Evolutionary conservation across 208 protist species (phyloP).

Genomic region (Trypanosoma vivax): DNA sequence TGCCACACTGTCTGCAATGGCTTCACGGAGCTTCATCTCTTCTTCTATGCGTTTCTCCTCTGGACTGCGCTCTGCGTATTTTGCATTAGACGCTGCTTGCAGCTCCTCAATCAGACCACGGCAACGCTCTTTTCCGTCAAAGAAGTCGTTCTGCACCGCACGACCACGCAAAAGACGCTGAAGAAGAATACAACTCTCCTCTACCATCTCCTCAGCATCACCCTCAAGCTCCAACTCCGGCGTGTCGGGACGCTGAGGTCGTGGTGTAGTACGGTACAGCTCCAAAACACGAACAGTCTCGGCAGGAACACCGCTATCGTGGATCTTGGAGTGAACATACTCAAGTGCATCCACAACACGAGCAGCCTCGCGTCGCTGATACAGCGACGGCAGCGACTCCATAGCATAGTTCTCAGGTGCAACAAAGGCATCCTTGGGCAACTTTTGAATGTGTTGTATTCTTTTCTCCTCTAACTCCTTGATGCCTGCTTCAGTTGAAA

Average conservation of each 20-base stretch:
- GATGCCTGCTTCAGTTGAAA: constrained; percentile 41
- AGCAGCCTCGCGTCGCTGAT: constrained; percentile 76
- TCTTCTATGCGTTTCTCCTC: constrained; percentile 35
- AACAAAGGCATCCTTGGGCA: constrained; percentile 37
- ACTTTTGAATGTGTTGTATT: constrained; percentile 34
- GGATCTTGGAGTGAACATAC: constrained; percentile 69
- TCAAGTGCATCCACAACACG: constrained; percentile 73
- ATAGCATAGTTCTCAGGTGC: constrained; percentile 71
- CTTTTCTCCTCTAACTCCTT: constrained; percentile 57
- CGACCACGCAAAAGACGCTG: constrained; percentile 87
- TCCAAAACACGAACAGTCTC: constrained; percentile 56
- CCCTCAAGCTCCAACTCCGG: constrained; percentile 82
- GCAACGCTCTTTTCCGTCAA: constrained; percentile 90
- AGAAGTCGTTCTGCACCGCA: constrained; percentile 92
- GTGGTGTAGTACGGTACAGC: constrained; percentile 84
- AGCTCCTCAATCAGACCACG: constrained; percentile 89
- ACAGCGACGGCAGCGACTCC: constrained; percentile 57
- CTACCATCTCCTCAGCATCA: constrained; percentile 70
- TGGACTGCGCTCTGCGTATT: constrained; percentile 48
- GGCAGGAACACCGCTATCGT: constrained; percentile 15
- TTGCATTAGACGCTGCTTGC: constrained; percentile 83
- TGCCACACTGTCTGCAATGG: constrained; percentile 41
- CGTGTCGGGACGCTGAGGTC: constrained; percentile 84
- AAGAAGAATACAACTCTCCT: constrained; percentile 84
- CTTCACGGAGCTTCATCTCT: constrained; percentile 33